A percentile compares a stretch with the other conserved stretches of the same genome.
phyloP scores from a whole-genome alignment of 768 basidiomycete species.

The Multifurca ochricompacta region DNA sequence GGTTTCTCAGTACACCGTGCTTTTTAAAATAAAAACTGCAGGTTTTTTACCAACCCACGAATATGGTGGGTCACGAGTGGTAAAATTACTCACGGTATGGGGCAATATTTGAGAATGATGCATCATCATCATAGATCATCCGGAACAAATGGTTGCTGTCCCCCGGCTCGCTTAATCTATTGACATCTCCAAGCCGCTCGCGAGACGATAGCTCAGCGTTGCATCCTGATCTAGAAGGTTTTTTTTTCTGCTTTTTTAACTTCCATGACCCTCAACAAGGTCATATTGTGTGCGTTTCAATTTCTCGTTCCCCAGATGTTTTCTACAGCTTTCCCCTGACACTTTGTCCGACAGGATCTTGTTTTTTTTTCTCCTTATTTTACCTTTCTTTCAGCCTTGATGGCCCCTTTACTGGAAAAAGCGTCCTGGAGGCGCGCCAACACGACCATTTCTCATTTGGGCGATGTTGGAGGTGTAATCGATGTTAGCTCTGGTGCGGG shows the following conservation, averaged over 20 bases:
- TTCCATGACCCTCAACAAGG: background rate
- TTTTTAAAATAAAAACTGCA: too few species aligned
- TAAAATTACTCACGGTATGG: too few species aligned
- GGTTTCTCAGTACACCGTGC: too few species aligned
- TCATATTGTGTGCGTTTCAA: background rate
- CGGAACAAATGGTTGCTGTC: too few species aligned
- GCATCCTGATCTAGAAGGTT: background rate
- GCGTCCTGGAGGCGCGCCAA: slow-evolving; percentile 9
- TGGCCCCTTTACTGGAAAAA: background rate
- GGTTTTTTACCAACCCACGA: too few species aligned
- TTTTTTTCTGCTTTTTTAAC: background rate
- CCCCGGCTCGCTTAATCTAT: too few species aligned
- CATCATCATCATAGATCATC: too few species aligned
- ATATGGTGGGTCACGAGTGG: too few species aligned
- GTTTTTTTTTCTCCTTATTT: background rate
- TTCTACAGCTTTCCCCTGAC: background rate
- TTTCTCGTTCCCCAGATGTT: background rate
- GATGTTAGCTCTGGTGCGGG: background rate
- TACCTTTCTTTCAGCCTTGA: background rate
- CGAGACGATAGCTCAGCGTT: background rate
- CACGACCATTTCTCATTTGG: background rate
- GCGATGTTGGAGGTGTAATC: background rate
- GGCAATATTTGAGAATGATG: too few species aligned
- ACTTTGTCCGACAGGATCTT: background rate
- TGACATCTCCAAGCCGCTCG: too few species aligned